Evolutionary conservation across 768 basidiomycete genomes (phyloP), one percentile per base, ranked within the genome.

Genomic region (Xerocomellus amylosporus): DNA sequence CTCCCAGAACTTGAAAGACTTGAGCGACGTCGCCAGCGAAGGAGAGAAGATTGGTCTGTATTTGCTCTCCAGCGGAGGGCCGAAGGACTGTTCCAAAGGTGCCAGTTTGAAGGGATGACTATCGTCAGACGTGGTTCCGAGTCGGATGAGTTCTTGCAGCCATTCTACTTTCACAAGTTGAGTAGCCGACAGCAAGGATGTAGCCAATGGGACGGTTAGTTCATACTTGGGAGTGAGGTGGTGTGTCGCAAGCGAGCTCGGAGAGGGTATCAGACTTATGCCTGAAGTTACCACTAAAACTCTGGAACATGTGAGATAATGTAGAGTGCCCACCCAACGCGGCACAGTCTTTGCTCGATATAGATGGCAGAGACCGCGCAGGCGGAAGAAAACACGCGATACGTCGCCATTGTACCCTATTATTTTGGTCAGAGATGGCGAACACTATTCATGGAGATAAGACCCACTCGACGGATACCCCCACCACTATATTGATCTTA

Each of bases 131-230:
- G 74, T 60, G 17, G 60, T 68, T 8, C 83, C 84, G 0, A 83
- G 72, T 2, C 78, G 76, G 30, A 90, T 55, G 30, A 88, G 63
- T 51, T 89, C 84, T 8, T 70, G 67, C 24, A 90, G 69, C 89
- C 89, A 92, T 44, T 86, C 83, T 0, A 78, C 74, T 53, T 76
- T 88, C 31, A 86, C 87, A 45, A 90, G 78, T 12, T 77, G 75
- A 14, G 79, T 75, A 0, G 79, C 73, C 4, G 80, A 79, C 15
- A 90, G 69, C 10, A 91, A 75, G 13, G 88, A 87, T 1, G 78
- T 71, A 1, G 82, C 82, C 22, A 84, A 72, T 0, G 75, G 56
- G 0, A 82, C 69, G 8, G 75, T 79, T n/a, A 82, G 72, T 5
- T 74, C 64, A 51, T 79, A 82, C 20, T 75, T 76, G 5, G 81